Evolutionary conservation across 1,284 basidiomycete genomes (phyloP).

Genomic region (Trichosporon asahii): DNA sequence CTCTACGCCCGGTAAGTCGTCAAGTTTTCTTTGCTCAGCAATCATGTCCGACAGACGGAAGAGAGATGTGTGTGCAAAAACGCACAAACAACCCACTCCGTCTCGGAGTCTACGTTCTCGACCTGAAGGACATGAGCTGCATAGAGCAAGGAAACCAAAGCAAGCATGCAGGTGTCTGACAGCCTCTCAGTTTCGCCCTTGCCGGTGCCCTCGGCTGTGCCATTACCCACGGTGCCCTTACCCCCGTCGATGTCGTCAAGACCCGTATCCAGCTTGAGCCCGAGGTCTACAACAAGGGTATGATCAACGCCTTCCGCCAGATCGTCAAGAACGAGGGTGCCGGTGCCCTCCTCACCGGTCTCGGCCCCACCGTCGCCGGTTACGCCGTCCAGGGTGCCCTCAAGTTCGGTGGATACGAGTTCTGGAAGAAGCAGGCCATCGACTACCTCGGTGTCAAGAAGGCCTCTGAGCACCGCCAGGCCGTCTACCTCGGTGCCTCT

Average conservation of each 20-base stretch:
- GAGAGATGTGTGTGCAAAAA: neutral
- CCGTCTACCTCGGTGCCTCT: slow-evolving; percentile 91
- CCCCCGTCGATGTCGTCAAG: slow-evolving; percentile 91
- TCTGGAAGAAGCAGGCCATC: slow-evolving; percentile 90
- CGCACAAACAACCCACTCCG: neutral
- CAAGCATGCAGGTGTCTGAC: neutral
- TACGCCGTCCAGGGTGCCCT: slow-evolving; percentile 95
- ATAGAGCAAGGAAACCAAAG: neutral
- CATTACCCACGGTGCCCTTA: slow-evolving; percentile 88
- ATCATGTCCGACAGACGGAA: neutral
- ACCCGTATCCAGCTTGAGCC: slow-evolving; percentile 91
- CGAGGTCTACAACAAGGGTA: slow-evolving; percentile 61
- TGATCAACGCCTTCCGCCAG: slow-evolving; percentile 66
- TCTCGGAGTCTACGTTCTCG: neutral
- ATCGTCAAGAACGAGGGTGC: slow-evolving; percentile 79
- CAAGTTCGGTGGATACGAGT: slow-evolving; percentile 92
- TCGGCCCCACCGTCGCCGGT: slow-evolving; percentile 86
- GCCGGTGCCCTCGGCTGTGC: slow-evolving; percentile 91
- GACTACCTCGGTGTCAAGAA: slow-evolving; percentile 79
- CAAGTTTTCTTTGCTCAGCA: neutral
- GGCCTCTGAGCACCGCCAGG: slow-evolving; percentile 81
- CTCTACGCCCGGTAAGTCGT: slow-evolving; percentile 54
- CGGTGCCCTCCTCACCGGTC: slow-evolving; percentile 86
- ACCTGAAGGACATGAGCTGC: neutral
- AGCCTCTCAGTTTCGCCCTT: slow-evolving; percentile 56